Percentiles rank a stretch among this genome's conserved stretches.
Evolutionary conservation across 306 rosid species (phyloP).

Genomic region (Rosa rugosa): DNA sequence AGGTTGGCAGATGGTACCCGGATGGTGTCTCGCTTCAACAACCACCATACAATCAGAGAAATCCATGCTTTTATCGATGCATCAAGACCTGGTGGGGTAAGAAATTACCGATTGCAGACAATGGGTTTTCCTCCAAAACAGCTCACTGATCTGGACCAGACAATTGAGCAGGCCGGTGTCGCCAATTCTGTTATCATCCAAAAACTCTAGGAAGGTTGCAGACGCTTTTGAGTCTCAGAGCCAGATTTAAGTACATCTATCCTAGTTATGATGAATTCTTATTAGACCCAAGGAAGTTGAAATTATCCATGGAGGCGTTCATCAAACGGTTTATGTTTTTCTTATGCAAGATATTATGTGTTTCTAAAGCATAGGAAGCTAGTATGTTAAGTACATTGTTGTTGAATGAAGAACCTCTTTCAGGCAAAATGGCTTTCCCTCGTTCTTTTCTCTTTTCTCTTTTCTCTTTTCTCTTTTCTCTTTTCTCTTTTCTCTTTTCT

Average conservation of each 20-base stretch:
- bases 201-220: constrained; percentile 38
- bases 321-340: constrained; percentile 9
- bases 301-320: background rate
- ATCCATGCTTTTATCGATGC: constrained; percentile 81
- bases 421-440: background rate
- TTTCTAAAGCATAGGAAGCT: constrained; percentile 8
- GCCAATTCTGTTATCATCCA: constrained; percentile 92
- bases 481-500: too few species aligned
- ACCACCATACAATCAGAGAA: constrained; percentile 81
- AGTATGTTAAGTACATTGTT: background rate
- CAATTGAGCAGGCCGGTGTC: constrained; percentile 87
- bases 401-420: constrained; percentile 4
- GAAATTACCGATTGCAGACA: constrained; percentile 76
- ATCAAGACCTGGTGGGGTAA: constrained; percentile 72
- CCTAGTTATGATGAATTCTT: constrained; percentile 13
- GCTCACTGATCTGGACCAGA: constrained; percentile 78
- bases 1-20: constrained; percentile 96
- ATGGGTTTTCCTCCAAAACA: constrained; percentile 99
- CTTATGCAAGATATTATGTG: constrained; percentile 6
- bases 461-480: too few species aligned
- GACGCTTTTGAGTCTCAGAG: background rate
- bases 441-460: background rate
- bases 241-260: constrained; percentile 7
- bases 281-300: background rate
- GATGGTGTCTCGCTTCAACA: constrained; percentile 89